These are phyloP conservation scores for Aspergillus thermomutatus DNA, from an alignment of 2,329 filamentous ascomycete genomes.

Conservation along the genomic window DNA sequence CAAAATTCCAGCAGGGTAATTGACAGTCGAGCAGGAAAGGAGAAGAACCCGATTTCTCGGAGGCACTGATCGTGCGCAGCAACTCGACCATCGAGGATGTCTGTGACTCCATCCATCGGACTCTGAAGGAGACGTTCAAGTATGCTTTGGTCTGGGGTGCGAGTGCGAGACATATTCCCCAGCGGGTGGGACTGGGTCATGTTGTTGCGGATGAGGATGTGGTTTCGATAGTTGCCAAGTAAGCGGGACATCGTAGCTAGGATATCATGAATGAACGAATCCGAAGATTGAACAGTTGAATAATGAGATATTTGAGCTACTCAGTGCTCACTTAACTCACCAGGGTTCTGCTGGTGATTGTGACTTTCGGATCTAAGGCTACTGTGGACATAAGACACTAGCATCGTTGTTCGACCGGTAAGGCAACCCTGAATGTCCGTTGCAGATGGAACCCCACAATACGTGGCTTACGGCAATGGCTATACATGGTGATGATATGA, in stretches of 20 bases:
- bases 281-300: not conserved
- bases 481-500: not conserved
- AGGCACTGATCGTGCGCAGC: constrained; percentile 87
- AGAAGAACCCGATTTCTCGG: constrained; percentile 79
- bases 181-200: constrained; percentile 85
- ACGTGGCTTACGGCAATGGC: not conserved
- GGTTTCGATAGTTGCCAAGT: constrained; percentile 60
- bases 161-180: constrained; percentile 89
- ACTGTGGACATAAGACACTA: no score
- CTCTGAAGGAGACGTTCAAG: constrained; percentile 97
- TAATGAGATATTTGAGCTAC: no score
- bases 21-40: constrained; percentile 63
- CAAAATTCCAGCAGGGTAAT: not conserved
- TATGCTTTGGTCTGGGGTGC: constrained; percentile 98
- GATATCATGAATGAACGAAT: not conserved
- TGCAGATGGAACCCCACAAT: not conserved
- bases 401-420: no score
- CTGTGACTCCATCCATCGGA: constrained; percentile 90
- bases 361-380: no score
- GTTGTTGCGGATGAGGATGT: constrained; percentile 69
- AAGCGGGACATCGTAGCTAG: constrained; percentile 3
- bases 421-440: no score
- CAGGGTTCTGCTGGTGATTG: no score
- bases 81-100: constrained; percentile 94
- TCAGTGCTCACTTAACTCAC: no score